Base-by-base conservation (phyloP, 2,329 filamentous ascomycete species). In the Cyclaneusma minus region DNA sequence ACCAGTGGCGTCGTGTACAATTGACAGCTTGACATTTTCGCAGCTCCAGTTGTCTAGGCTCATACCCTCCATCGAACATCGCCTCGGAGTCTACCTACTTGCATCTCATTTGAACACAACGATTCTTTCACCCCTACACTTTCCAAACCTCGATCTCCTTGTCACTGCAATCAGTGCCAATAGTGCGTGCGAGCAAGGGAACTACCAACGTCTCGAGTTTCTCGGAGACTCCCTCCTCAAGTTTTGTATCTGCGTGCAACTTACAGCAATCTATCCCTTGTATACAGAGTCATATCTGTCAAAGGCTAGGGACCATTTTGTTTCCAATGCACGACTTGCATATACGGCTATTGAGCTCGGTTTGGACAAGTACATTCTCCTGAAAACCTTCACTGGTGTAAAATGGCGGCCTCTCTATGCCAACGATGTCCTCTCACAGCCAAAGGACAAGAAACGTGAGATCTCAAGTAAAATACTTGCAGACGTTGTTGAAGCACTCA, bases 121-220 rank as follows among this genome's bases (percentile, higher is more conserved):
- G 0, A 37, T 72, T 3, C 49, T 85, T 2, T 42, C 47, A 9
- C 45, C 54, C 2, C 49, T 83, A 1, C 42, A 46, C 0, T 63
- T 87, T 18, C 47, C 48, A 0, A 49, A 77, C 35, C 35, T 68
- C 3, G 49, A 54, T 1, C 52, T 77, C 17, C 44, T 91, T 0
- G 45, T 71, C 2, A 72, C 68, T 7, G 83, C 85, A 1, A 74
- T 91, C 25, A 79, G 66, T 26, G 58, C 80, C 1, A 67, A 73
- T 0, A 59, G 58, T 2, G 70, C 80, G 0, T 43, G 49, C 3
- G 69, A 73, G 24, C 47, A 54, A 2, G 62, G 60, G 0, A 65
- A 93, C 36, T 94, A 94, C 43, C 78, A 95, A 40, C 62, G 78
- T 3, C 56, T 92, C 0, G 89, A 95, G 45, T 91, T 91, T 38